Evolutionary conservation across 257 asterid species (phyloP).

Genomic region (Rhazya stricta): DNA sequence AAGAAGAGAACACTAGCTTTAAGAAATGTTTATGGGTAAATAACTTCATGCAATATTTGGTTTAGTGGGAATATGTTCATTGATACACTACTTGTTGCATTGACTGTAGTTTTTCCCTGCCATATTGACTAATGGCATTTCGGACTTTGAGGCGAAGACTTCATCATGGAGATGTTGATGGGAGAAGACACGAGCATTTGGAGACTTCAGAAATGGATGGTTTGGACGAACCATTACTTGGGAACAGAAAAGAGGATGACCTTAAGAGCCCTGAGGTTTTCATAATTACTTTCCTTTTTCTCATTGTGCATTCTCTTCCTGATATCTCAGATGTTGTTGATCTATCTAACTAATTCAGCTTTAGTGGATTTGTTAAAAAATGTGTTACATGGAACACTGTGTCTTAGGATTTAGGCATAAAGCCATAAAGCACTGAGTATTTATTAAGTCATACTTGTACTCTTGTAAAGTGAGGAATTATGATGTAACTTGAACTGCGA

Average conservation of each 20-base stretch:
- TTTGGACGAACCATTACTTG: conserved; percentile 80
- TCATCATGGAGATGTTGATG: conserved; percentile 74
- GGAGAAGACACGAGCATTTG: conserved; percentile 40
- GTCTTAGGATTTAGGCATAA: background rate
- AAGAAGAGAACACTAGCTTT: background rate
- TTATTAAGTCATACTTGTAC: background rate
- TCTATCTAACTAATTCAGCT: background rate
- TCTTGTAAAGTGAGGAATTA: background rate
- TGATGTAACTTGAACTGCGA: background rate
- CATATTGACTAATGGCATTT: conserved; percentile 43
- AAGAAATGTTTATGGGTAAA: background rate
- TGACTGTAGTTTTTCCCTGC: background rate
- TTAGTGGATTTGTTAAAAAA: background rate
- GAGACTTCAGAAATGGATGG: conserved; percentile 50
- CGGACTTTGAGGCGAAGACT: conserved; percentile 77
- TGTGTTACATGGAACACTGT: background rate
- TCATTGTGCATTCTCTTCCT: background rate
- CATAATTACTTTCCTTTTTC: background rate
- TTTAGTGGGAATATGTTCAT: background rate
- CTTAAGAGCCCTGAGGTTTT: conserved; percentile 44
- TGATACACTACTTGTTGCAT: background rate
- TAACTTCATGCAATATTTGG: background rate
- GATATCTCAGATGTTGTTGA: background rate
- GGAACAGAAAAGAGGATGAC: conserved; percentile 26
- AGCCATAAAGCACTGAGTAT: background rate